phyloP scores from a whole-genome alignment of 768 basidiomycete genomes.

The Hirschioporus abietinus region DNA sequence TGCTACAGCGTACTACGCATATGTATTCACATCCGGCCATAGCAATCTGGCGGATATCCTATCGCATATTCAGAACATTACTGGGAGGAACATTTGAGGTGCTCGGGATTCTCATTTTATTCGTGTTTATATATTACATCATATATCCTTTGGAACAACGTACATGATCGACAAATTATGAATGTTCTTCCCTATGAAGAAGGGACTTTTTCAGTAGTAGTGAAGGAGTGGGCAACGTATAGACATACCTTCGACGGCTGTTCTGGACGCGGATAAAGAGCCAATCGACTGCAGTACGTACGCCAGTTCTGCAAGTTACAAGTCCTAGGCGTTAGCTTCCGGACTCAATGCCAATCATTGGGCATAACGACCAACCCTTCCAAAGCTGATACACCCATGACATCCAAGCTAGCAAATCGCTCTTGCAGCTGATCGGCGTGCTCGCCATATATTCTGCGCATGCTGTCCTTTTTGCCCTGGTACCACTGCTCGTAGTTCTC shows the following conservation, averaged over 20 bases:
- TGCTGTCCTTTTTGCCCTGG: constrained; percentile 66
- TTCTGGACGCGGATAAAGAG: constrained; percentile 91
- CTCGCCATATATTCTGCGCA: constrained; percentile 43
- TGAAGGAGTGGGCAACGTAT: neutral
- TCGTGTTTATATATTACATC: neutral
- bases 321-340: neutral
- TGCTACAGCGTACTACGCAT: neutral
- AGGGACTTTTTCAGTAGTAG: neutral
- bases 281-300: constrained; percentile 91
- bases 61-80: neutral
- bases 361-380: constrained; percentile 62
- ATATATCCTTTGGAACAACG: neutral
- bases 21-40: neutral
- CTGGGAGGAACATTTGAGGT: neutral
- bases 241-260: constrained; percentile 54
- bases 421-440: constrained; percentile 38
- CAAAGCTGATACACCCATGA: constrained; percentile 86
- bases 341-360: neutral
- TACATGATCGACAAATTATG: neutral
- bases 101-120: neutral
- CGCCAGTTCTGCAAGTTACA: constrained; percentile 59
- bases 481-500: constrained; percentile 88
- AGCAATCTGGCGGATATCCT: neutral
- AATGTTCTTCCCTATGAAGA: neutral
- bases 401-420: constrained; percentile 72